Evolutionary conservation across 768 basidiomycete genomes (phyloP), one percentile per base, ranked within the genome.

Genomic region (Naganishia vishniacii): DNA sequence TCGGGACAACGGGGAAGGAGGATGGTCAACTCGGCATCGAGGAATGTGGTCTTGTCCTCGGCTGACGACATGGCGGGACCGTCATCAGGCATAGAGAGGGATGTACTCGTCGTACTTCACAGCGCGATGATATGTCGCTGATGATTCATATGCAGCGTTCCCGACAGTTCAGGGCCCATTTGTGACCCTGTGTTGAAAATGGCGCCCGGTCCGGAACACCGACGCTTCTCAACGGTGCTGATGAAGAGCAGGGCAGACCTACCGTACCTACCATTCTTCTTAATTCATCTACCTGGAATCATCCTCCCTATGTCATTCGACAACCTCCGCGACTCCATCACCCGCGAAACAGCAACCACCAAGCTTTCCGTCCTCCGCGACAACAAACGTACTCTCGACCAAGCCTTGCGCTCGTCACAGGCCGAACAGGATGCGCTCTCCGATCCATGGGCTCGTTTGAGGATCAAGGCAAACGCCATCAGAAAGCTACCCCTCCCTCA

Each of bases 11-110:
- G 44, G n/a, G 51, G 65, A 8, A 48, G 51, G 31, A 34, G 45
- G 18, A 62, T 46, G 29, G 51, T 26, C n/a, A 58, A 59, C 3
- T 45, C 62, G 4, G 66, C 59, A 45, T 64, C 56, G 29, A 56
- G 42, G 23, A 67, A 67, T 16, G 64, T 28, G 11, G 26, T 26
- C 9, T 23, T 31, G 48, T 29, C 48, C 16, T 51, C 49, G 18
- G 28, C n/a, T 28, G 18, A n/a, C 29, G 31, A n/a, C 49, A 51
- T 51, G 49, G 32, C 32, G n/a, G n/a, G n/a, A n/a, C n/a, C n/a
- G n/a, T n/a, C n/a, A n/a, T n/a, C n/a, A n/a, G n/a, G n/a, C n/a
- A n/a, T n/a, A n/a, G n/a, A n/a, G n/a, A n/a, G n/a, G n/a, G n/a
- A n/a, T n/a, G n/a, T n/a, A n/a, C n/a, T n/a, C n/a, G n/a, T n/a